Evolutionary conservation across 1,284 basidiomycete genomes (phyloP).

Genomic region (Phylloboletellus chloephorus): DNA sequence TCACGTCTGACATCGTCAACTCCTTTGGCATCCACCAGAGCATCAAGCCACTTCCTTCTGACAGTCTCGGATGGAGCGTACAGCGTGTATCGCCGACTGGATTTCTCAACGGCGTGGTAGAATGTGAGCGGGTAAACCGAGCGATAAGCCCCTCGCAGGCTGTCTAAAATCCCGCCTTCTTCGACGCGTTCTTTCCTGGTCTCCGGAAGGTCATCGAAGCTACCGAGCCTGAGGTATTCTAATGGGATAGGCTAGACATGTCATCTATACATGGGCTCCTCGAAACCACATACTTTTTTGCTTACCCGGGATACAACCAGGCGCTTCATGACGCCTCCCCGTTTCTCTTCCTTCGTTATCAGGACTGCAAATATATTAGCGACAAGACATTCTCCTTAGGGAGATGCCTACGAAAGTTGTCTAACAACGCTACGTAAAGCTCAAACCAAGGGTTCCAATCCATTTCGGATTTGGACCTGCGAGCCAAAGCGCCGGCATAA

Average conservation of each 20-base stretch:
- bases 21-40: slow-evolving; percentile 54
- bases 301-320: slow-evolving; percentile 61
- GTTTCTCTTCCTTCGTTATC: slow-evolving; percentile 55
- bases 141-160: slow-evolving; percentile 45
- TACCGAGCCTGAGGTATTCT: slow-evolving; percentile 65
- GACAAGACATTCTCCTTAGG: not conserved
- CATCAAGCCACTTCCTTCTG: slow-evolving; percentile 58
- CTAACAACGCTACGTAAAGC: slow-evolving; percentile 61
- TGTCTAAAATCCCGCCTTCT: slow-evolving; percentile 54
- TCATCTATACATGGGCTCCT: slow-evolving; percentile 8
- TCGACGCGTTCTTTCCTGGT: slow-evolving; percentile 55
- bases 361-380: slow-evolving; percentile 42
- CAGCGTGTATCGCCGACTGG: slow-evolving; percentile 60
- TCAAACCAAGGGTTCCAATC: slow-evolving; percentile 64
- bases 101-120: slow-evolving; percentile 58
- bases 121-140: slow-evolving; percentile 69
- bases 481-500: slow-evolving; percentile 52
- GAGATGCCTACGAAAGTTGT: slow-evolving; percentile 60
- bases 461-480: slow-evolving; percentile 52
- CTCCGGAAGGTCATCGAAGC: slow-evolving; percentile 55
- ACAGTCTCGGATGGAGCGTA: slow-evolving; percentile 54
- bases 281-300: slow-evolving; percentile 3
- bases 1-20: slow-evolving; percentile 60
- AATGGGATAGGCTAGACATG: slow-evolving; percentile 63
- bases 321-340: slow-evolving; percentile 44